phyloP scores from a whole-genome alignment of 345 rosid genomes.

The Erucastrum elatum region DNA sequence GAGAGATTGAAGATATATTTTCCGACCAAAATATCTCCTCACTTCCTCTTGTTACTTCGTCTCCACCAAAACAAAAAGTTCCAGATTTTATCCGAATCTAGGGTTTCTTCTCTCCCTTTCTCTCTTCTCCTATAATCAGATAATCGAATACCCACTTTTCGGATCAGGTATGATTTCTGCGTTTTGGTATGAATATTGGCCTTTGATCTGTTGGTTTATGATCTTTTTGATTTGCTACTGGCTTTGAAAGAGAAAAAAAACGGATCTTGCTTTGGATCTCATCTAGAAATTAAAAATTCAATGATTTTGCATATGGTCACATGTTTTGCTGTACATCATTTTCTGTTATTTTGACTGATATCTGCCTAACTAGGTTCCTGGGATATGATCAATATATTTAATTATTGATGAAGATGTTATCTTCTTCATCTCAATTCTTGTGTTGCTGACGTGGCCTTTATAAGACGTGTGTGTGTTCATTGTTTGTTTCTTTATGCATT shows the following conservation, averaged over 20 bases:
- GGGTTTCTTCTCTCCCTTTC: conserved; percentile 10
- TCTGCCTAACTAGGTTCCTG: background rate
- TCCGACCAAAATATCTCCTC: background rate
- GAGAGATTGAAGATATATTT: background rate
- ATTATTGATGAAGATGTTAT: too few species aligned
- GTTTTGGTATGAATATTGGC: background rate
- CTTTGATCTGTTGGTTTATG: background rate
- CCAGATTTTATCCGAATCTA: conserved; percentile 30
- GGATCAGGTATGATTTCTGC: conserved; percentile 24
- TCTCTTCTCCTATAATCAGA: conserved; percentile 5
- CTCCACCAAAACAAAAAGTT: conserved; percentile 22
- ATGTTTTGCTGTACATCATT: background rate
- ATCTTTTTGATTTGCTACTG: background rate
- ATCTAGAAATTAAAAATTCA: background rate
- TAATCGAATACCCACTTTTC: conserved; percentile 23
- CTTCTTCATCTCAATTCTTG: too few species aligned
- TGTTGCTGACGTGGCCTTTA: too few species aligned
- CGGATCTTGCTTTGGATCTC: conserved; percentile 15
- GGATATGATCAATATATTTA: background rate
- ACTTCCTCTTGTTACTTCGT: conserved; percentile 1
- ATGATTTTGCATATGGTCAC: background rate
- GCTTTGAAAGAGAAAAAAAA: background rate
- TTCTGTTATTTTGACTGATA: conserved; percentile 1
- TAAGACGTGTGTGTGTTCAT: too few species aligned
- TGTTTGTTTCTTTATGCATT: too few species aligned